Percentiles rank a stretch among this genome's conserved stretches.
phyloP scores from a whole-genome alignment of 805 yeast species.

The Teunomyces barrocoloradensis region DNA sequence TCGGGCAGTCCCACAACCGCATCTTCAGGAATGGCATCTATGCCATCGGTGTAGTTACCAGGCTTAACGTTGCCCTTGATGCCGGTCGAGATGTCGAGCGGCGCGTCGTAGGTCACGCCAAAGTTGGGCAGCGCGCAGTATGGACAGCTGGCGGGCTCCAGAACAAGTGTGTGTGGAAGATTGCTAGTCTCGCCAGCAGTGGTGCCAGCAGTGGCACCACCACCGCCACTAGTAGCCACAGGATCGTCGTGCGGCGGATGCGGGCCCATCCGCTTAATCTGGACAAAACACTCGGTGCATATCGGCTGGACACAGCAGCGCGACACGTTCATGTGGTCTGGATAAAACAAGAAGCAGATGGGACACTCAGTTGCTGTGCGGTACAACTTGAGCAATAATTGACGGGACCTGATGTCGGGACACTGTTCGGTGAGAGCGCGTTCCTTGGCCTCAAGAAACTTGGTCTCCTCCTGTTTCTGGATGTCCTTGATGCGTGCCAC shows the following conservation, averaged over 20 bases:
- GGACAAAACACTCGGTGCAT: conserved; percentile 96
- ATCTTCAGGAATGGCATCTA: conserved; percentile 1
- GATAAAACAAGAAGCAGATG: conserved; percentile 86
- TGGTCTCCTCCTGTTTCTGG: conserved; percentile 35
- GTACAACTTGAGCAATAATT: conserved; percentile 59
- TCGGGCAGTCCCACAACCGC: conserved; percentile 4
- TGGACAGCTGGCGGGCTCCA: conserved; percentile 91
- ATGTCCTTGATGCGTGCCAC: conserved; percentile 26
- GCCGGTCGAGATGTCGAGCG: conserved; percentile 52
- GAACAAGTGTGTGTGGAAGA: conserved; percentile 62
- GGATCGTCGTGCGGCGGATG: conserved; percentile 84
- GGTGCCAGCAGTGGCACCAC: too few species aligned
- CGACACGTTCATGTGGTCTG: conserved; percentile 70
- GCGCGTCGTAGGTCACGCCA: conserved; percentile 80
- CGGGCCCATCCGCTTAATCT: conserved; percentile 86
- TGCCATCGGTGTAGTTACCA: neutral
- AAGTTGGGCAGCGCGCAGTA: conserved; percentile 87
- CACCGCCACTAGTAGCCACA: neutral
- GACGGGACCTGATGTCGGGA: conserved; percentile 37
- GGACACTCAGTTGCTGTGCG: conserved; percentile 81
- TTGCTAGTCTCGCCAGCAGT: neutral
- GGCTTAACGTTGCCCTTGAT: conserved; percentile 45
- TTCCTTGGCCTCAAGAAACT: conserved; percentile 27
- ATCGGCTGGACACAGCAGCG: conserved; percentile 92
- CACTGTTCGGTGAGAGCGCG: neutral